Base-by-base conservation (phyloP, 192 early-diverging fungal species). In the Glomus cerebriforme region DNA sequence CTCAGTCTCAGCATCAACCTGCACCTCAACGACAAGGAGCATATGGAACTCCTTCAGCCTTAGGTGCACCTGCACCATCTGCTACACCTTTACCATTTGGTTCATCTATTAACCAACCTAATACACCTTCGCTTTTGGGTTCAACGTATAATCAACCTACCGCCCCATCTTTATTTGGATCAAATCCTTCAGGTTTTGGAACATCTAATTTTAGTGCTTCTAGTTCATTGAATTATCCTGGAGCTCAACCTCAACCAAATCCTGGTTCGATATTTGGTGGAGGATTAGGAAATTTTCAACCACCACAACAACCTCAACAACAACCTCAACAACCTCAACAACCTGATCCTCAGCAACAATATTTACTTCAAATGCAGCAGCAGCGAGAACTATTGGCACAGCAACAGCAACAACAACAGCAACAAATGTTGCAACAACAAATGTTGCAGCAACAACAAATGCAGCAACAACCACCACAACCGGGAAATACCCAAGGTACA, bases 401-500 rank as follows among this genome's bases (percentile, higher is more conserved):
- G n/a, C 70, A 72, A 54, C 70, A 72, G 1, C 39, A 47, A 54
- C 39, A 49, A 29, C 69, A 72, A 54, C 69, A 43, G 43, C 70
- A 72, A 10, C 70, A 72, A 72, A n/a, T 59, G 12, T 13, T 12
- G n/a, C 29, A 29, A 31, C 17, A 31, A 35, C 54, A 74, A 59
- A 24, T 59, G 32, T n/a, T 58, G 32, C 39, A 59, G 17, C 73
- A 31, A 24, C 54, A 59, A 10, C 58, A 74, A 24, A 35, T 47
- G 24, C 45, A 49, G 70, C 70, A 73, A n/a, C 34, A 71, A 31
- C 70, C 15, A 29, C 7, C 34, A 59, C 15, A 10, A 69, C 34
- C 26, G 3, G 43, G 45, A 35, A 27, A 29, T 64, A 10, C 63
- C 24, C 63, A 64, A 64, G 63, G 29, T 29, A 64, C 63, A 69